These are phyloP conservation scores for Dissoconium aciculare DNA, from an alignment of 2,329 filamentous ascomycete species.

Conservation along the genomic window DNA sequence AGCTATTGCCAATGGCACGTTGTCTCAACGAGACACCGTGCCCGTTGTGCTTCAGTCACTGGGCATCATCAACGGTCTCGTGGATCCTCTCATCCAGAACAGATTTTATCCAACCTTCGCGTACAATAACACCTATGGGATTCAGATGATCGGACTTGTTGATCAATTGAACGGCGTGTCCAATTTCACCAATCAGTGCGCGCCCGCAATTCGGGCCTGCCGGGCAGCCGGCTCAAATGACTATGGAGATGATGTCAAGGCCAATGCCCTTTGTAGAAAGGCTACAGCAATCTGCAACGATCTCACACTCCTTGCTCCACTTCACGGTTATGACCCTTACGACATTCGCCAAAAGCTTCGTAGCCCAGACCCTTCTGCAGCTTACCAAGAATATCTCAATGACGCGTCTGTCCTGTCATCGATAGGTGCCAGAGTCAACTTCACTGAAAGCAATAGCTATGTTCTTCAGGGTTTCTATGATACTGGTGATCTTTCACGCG, in stretches of 20 bases:
- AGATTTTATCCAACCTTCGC: slow-evolving; percentile 44
- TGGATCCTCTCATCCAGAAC: slow-evolving; percentile 49
- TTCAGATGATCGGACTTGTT: slow-evolving; percentile 41
- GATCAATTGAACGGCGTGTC: slow-evolving; percentile 32
- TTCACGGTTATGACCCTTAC: slow-evolving; percentile 24
- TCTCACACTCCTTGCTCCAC: slow-evolving; percentile 11
- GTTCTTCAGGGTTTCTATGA: slow-evolving; percentile 29
- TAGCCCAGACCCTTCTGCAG: slow-evolving; percentile 41
- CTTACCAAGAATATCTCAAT: slow-evolving; percentile 39
- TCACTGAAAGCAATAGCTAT: slow-evolving; percentile 28
- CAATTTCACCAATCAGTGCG: slow-evolving; percentile 30
- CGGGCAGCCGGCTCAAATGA: slow-evolving; percentile 14
- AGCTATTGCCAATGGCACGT: slow-evolving; percentile 35
- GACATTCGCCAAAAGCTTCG: slow-evolving; percentile 36
- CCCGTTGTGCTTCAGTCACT: slow-evolving; percentile 47
- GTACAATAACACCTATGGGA: slow-evolving; percentile 50
- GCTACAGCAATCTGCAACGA: slow-evolving; percentile 12
- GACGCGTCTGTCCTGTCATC: slow-evolving; percentile 32
- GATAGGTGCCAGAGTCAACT: slow-evolving; percentile 38
- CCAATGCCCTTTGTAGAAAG: slow-evolving; percentile 12
- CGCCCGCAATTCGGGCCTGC: slow-evolving; percentile 21
- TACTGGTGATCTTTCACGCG: slow-evolving; percentile 33
- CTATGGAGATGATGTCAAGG: slow-evolving; percentile 13
- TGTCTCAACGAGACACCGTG: slow-evolving; percentile 38
- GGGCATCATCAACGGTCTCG: slow-evolving; percentile 56